phyloP scores from a whole-genome alignment of 2,329 filamentous ascomycete species.

The Cadophora sp. region DNA sequence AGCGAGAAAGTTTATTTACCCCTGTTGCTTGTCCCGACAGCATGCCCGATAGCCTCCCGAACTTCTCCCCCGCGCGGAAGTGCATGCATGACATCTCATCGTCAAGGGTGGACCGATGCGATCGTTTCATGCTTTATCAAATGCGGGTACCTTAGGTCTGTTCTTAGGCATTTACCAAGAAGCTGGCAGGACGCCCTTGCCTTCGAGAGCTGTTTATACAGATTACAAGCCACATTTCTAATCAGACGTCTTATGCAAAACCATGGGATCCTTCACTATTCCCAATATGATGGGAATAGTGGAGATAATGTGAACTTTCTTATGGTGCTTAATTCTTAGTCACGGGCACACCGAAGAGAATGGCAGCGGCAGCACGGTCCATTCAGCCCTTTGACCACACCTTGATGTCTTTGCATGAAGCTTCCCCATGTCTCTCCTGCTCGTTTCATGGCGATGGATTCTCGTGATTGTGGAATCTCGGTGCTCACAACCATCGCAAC shows the following conservation, averaged over 20 bases:
- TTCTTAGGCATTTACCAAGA: not conserved
- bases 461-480: not conserved
- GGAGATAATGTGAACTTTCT: not conserved
- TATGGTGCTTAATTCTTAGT: not conserved
- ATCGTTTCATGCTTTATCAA: not conserved
- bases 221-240: too few species aligned
- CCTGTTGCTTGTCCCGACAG: conserved; percentile 10
- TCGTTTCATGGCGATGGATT: not conserved
- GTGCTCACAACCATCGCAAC: not conserved
- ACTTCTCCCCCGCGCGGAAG: not conserved
- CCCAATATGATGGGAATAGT: not conserved
- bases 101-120: not conserved
- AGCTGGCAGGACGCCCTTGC: too few species aligned
- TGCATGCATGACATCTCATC: not conserved
- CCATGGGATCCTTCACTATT: not conserved
- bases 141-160: not conserved
- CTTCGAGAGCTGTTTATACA: too few species aligned
- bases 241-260: not conserved
- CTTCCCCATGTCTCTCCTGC: not conserved
- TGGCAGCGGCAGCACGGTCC: conserved; percentile 5
- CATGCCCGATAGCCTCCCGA: not conserved
- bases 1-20: conserved; percentile 20
- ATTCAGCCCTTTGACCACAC: conserved; percentile 1
- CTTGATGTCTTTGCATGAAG: conserved; percentile 3
- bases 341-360: not conserved